Conservation (phyloP, 305 asterid species). For the Fraxinus nigra region DNA sequence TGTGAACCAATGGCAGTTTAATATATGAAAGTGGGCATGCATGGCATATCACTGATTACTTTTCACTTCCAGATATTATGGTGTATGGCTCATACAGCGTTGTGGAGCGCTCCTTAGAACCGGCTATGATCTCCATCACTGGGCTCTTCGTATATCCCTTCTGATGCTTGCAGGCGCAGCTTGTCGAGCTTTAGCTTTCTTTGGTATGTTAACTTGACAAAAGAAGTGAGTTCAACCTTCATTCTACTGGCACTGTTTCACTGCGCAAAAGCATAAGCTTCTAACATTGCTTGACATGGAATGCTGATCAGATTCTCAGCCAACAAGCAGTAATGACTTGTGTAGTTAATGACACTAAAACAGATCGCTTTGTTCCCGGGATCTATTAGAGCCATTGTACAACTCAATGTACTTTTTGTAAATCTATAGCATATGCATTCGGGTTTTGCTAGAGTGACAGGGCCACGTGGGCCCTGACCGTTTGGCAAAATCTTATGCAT, state of each 20-base stretch:
- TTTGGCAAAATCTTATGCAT: not conserved
- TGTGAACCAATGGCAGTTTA: not conserved
- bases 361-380: not conserved
- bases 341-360: not conserved
- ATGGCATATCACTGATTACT: not conserved
- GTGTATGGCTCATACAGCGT: slow-evolving; percentile 91
- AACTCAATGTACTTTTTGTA: not conserved
- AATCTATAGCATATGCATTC: not conserved
- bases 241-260: slow-evolving; percentile 20
- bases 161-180: slow-evolving; percentile 61
- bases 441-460: not conserved
- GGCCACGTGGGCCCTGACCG: not conserved
- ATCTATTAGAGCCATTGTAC: not conserved
- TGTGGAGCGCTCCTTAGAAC: slow-evolving; percentile 63
- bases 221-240: slow-evolving; percentile 42
- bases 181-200: slow-evolving; percentile 61
- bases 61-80: slow-evolving; percentile 58
- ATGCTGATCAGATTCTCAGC: not conserved
- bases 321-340: not conserved
- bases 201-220: slow-evolving; percentile 52
- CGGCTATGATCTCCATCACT: slow-evolving; percentile 53
- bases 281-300: not conserved
- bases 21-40: not conserved
- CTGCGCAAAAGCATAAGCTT: not conserved
- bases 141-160: slow-evolving; percentile 61